Percentiles rank a stretch among this genome's conserved stretches.
phyloP scores from a whole-genome alignment of 176 grass and related monocot genomes.

The Carex kokanica region DNA sequence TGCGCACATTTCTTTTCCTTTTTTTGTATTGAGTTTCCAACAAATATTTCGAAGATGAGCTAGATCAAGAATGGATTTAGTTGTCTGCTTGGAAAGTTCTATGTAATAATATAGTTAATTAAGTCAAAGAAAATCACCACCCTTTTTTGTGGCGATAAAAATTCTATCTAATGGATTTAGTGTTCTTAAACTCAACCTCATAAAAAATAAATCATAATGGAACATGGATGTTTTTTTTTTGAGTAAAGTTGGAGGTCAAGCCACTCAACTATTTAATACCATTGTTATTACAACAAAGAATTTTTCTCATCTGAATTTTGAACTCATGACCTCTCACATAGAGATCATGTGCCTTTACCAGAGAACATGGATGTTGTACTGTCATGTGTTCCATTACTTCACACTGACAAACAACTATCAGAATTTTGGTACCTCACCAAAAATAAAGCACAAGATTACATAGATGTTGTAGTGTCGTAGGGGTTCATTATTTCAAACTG shows the following conservation, averaged over 20 bases:
- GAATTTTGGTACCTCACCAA: background rate
- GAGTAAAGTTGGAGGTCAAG: too few relatives aligned
- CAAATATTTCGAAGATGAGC: background rate
- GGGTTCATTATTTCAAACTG: background rate
- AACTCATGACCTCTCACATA: too few relatives aligned
- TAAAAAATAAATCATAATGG: background rate
- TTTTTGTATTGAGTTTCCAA: background rate
- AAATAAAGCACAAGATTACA: background rate
- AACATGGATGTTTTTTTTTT: background rate
- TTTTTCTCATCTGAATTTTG: too few relatives aligned
- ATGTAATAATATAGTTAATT: constrained; percentile 14
- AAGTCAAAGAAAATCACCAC: background rate
- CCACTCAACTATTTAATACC: too few relatives aligned
- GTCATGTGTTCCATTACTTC: background rate
- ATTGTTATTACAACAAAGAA: too few relatives aligned
- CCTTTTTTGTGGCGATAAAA: background rate
- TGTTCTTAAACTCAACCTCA: background rate
- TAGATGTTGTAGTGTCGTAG: background rate
- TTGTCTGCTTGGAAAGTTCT: constrained; percentile 4
- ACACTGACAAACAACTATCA: background rate
- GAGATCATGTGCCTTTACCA: too few relatives aligned
- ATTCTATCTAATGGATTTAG: background rate
- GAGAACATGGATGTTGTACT: background rate
- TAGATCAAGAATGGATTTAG: background rate
- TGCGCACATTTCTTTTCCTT: background rate